These are phyloP conservation scores for Parastagonospora avenae DNA, from an alignment of 2,329 filamentous ascomycete genomes.

Conservation along the genomic window DNA sequence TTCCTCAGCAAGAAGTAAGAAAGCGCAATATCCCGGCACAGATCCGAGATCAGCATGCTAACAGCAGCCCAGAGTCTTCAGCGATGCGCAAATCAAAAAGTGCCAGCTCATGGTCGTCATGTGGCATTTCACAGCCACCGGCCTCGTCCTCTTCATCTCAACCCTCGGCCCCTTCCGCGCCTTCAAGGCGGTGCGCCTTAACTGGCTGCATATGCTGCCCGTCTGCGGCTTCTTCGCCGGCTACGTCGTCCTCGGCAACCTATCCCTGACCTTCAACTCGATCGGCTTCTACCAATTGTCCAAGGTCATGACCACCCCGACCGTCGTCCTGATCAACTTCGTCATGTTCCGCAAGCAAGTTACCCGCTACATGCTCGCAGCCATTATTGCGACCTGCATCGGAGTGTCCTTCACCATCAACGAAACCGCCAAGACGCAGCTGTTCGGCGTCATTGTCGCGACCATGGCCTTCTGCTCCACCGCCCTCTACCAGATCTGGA, in stretches of 20 bases:
- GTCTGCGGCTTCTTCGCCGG: conserved; percentile 55
- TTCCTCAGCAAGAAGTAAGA: conserved; percentile 54
- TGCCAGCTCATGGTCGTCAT: conserved; percentile 55
- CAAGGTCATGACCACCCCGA: conserved; percentile 56
- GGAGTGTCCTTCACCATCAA: conserved; percentile 54
- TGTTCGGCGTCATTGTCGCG: conserved; percentile 51
- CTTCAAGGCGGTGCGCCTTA: conserved; percentile 52
- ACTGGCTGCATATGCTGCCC: conserved; percentile 52
- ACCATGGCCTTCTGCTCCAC: conserved; percentile 52
- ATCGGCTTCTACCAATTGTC: conserved; percentile 56
- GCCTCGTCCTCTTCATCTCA: conserved; percentile 51
- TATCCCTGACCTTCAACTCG: conserved; percentile 54
- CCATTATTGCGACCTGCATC: conserved; percentile 51
- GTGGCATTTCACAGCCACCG: conserved; percentile 55
- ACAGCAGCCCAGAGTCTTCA: conserved; percentile 48
- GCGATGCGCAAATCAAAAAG: conserved; percentile 50
- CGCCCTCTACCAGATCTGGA: conserved; percentile 56
- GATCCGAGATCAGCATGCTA: conserved; percentile 14
- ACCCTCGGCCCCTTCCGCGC: conserved; percentile 50
- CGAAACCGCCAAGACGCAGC: conserved; percentile 46
- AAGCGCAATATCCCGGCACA: not conserved
- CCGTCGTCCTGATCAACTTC: conserved; percentile 54
- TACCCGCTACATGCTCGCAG: conserved; percentile 47
- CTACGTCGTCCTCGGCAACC: conserved; percentile 54
- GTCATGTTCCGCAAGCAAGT: conserved; percentile 51